phyloP scores from a whole-genome alignment of 2,329 filamentous ascomycete species.

The Cladophialophora immunda region DNA sequence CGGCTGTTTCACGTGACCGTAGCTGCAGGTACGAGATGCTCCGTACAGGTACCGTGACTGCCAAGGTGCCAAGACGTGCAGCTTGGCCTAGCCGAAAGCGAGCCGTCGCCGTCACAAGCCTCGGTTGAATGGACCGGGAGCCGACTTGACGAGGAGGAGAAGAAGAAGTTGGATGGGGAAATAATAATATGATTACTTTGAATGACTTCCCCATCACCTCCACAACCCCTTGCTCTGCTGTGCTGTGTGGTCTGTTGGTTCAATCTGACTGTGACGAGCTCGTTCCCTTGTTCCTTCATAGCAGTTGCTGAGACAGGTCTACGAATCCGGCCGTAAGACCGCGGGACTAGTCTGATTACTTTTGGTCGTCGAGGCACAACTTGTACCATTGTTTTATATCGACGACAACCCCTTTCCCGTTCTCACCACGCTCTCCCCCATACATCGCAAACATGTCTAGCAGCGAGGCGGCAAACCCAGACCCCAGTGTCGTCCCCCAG shows the following conservation, averaged over 20 bases:
- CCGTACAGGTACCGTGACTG: background rate
- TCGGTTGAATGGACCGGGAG: background rate
- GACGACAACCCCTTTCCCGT: background rate
- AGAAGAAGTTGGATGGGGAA: background rate
- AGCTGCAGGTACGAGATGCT: background rate
- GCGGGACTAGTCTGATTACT: background rate
- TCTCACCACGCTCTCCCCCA: background rate
- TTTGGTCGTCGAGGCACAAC: background rate
- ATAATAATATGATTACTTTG: background rate
- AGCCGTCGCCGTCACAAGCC: background rate
- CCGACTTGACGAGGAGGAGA: background rate
- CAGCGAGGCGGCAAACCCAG: conserved; percentile 32
- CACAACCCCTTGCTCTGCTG: background rate
- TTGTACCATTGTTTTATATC: conserved; percentile 1
- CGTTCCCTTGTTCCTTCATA: background rate
- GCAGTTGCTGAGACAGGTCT: background rate
- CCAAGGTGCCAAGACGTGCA: background rate
- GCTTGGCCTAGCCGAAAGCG: background rate
- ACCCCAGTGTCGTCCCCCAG: conserved; percentile 34
- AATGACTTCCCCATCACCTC: background rate
- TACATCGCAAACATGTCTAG: conserved; percentile 30
- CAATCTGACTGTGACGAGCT: background rate
- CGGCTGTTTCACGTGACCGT: background rate
- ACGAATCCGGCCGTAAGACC: background rate
- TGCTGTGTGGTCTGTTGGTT: background rate